Conservation (phyloP, 495 filamentous ascomycete genomes). For the Neurospora intermedia region DNA sequence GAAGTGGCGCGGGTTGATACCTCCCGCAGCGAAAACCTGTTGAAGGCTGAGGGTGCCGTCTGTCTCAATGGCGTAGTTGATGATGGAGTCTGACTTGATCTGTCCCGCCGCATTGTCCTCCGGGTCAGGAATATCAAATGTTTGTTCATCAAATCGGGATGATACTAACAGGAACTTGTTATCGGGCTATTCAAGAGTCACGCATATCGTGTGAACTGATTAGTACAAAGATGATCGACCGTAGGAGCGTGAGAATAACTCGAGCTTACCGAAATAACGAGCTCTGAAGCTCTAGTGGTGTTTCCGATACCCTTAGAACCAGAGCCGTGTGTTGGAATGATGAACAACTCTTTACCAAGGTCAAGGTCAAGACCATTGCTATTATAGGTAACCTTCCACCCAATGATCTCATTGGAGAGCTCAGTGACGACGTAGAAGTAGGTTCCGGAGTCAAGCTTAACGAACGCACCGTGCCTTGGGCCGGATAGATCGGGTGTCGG, state of each 20-base stretch:
- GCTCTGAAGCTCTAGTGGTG: conserved; percentile 45
- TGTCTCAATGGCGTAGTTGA: conserved; percentile 35
- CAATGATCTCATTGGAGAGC: conserved; percentile 45
- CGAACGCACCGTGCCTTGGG: conserved; percentile 59
- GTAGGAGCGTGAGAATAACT: neutral
- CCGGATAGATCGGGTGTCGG: conserved; percentile 41
- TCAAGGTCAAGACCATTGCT: conserved; percentile 29
- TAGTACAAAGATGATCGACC: neutral
- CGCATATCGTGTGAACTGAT: neutral
- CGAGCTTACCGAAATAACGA: conserved; percentile 44
- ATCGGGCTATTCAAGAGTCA: conserved; percentile 36
- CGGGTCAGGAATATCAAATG: conserved; percentile 36
- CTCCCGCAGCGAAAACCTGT: conserved; percentile 45
- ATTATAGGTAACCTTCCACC: conserved; percentile 48
- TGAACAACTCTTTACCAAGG: conserved; percentile 33
- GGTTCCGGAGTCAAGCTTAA: conserved; percentile 31
- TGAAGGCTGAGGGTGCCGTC: conserved; percentile 39
- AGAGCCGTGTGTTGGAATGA: conserved; percentile 36
- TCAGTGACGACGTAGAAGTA: conserved; percentile 57
- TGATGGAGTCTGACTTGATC: conserved; percentile 35
- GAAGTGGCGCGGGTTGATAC: conserved; percentile 53
- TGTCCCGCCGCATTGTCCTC: conserved; percentile 30
- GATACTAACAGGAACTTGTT: conserved; percentile 50
- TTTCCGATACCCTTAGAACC: conserved; percentile 15
- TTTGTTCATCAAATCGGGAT: conserved; percentile 45